Base-by-base conservation (phyloP, 768 basidiomycete genomes). In the Auricularia sp. region DNA sequence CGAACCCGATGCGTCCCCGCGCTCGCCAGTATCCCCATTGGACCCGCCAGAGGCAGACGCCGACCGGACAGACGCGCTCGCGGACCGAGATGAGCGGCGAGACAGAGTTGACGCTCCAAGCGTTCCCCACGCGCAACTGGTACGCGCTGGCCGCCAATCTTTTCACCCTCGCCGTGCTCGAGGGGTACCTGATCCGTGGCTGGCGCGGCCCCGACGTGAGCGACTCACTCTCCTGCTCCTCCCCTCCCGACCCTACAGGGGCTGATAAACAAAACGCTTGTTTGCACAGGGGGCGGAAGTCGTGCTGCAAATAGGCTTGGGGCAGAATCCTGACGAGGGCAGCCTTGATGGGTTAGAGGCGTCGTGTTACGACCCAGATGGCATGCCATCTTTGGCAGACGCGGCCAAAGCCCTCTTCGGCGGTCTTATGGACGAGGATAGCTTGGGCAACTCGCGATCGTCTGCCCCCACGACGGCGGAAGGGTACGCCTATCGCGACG, bases 121-220 rank as follows among this genome's bases (percentile, higher is more conserved):
- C 70, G 8, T 63, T 64, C 2, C 91, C 91, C 0, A 87, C 90
- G 34, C 76, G 82, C 33, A 84, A 86, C 67, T 94, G 92, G 92
- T 94, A 92, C 73, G 80, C 87, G 75, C 79, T 95, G 12, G 78
- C 93, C 16, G 83, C 84, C 0, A 86, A 88, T 1, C 76, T 95
- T 29, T 77, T 92, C 35, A 91, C 91, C 4, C 83, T 91, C n/a
- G 90, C 90, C 0, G 88, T 86, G 21, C 74, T 94, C 62, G 91
- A 95, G 70, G 92, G 92, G 0, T 94, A 93, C 71, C 79, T 93
- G 56, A 86, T 85, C 1, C 87, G 85, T 10, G 87, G 88, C 0
- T 95, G 92, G 92, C 81, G 80, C 35, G 91, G 92, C 0, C 75
- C 82, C 1, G 82, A 85, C 44, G 84, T 87, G 56, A 23, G 56